A percentile compares a stretch with the other conserved stretches of the same genome.
phyloP scores from a whole-genome alignment of 371 early-diverging fungal genomes.

The Actinomortierella ambigua region DNA sequence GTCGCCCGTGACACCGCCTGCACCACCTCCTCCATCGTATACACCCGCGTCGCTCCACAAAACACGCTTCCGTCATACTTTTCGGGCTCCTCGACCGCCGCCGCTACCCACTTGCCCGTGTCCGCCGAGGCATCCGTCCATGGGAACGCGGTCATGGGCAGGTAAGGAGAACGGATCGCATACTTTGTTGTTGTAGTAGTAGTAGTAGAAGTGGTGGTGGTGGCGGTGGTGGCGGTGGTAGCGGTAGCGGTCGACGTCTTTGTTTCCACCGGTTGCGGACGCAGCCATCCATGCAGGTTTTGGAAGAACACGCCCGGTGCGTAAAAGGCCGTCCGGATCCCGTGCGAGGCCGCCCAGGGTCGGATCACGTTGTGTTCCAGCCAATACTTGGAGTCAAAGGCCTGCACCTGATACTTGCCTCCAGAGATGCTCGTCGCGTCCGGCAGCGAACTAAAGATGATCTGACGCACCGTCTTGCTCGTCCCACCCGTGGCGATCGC shows the following conservation, averaged over 20 bases:
- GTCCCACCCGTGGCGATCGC: too few species aligned
- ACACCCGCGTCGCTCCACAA: constrained; percentile 4
- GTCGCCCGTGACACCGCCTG: constrained; percentile 6
- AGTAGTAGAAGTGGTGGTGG: too few species aligned
- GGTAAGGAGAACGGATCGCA: too few species aligned
- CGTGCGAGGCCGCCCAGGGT: constrained; percentile 1
- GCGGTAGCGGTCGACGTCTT: too few species aligned
- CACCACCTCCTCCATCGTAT: constrained; percentile 10
- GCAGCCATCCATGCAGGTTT: constrained; percentile 1
- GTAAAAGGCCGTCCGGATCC: constrained; percentile 19
- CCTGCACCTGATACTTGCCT: background rate
- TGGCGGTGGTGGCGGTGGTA: too few species aligned
- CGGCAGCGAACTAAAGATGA: constrained; percentile 15
- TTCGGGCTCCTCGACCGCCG: constrained; percentile 18
- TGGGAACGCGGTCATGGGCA: constrained; percentile 4
- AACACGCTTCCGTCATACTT: constrained; percentile 17
- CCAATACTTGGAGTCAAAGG: constrained; percentile 15
- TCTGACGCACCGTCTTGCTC: too few species aligned
- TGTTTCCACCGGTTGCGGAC: constrained; percentile 8
- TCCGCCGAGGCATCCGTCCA: constrained; percentile 6
- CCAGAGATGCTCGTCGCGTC: constrained; percentile 7
- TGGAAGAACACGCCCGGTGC: constrained; percentile 13
- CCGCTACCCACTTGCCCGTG: constrained; percentile 17
- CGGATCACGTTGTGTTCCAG: constrained; percentile 13
- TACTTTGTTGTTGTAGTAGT: too few species aligned